Evolutionary conservation across 192 early-diverging fungal species (phyloP).

Genomic region (Podochytrium sp.): DNA sequence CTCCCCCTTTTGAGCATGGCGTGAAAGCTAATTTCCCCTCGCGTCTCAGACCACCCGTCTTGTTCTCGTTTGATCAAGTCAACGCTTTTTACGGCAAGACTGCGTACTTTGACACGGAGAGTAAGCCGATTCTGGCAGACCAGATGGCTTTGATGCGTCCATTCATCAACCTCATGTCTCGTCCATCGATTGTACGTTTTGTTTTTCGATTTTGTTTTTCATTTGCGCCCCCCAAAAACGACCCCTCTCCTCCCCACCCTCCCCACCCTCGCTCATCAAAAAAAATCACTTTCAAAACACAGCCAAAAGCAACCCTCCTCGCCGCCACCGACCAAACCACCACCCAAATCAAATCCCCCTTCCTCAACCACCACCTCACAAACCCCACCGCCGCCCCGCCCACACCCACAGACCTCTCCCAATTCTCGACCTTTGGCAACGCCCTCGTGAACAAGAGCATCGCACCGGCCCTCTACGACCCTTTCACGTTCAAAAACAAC

Average conservation of each 20-base stretch:
- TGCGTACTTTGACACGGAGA: conserved; percentile 37
- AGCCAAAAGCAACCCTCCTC: conserved; percentile 21
- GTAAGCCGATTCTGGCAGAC: conserved; percentile 13
- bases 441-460: background rate
- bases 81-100: conserved; percentile 39
- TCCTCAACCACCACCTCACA: conserved; percentile 27
- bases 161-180: conserved; percentile 19
- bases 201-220: background rate
- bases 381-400: background rate
- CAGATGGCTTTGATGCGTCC: conserved; percentile 22
- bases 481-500: conserved; percentile 13
- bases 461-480: conserved; percentile 20
- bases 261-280: background rate
- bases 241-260: background rate
- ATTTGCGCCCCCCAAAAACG: too few species aligned
- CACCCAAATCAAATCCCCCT: conserved; percentile 27
- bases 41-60: conserved; percentile 23
- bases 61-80: conserved; percentile 39
- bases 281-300: background rate
- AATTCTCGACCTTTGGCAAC: conserved; percentile 6
- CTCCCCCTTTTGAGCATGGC: background rate
- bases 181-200: conserved; percentile 4
- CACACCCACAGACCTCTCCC: background rate
- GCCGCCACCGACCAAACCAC: conserved; percentile 22
- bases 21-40: background rate